Percentiles rank a stretch among this genome's conserved stretches.
Conservation (phyloP, 768 basidiomycete genomes). For the Termitomyces sp. region DNA sequence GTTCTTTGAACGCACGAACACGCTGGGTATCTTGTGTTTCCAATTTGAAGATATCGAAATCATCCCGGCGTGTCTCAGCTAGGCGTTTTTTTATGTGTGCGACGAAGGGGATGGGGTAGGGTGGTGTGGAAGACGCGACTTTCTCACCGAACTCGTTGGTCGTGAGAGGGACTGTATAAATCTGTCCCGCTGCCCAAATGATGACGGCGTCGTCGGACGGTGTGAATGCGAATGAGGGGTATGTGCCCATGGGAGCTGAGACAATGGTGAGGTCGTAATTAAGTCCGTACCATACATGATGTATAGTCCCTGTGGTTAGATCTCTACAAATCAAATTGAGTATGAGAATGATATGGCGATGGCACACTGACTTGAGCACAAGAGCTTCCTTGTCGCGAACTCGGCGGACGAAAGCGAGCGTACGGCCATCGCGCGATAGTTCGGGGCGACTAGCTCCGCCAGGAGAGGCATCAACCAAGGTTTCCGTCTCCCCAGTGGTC, state of each 20-base stretch:
- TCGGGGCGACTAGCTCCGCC: conserved; percentile 77
- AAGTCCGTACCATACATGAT: conserved; percentile 66
- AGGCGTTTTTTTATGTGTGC: conserved; percentile 65
- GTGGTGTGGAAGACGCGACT: conserved; percentile 35
- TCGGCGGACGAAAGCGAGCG: conserved; percentile 72
- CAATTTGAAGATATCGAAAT: conserved; percentile 46
- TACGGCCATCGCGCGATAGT: conserved; percentile 64
- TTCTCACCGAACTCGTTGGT: conserved; percentile 55
- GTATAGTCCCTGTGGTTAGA: conserved; percentile 61
- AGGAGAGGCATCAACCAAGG: conserved; percentile 54
- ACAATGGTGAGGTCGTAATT: conserved; percentile 63
- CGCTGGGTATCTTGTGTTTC: conserved; percentile 57
- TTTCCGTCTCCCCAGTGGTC: conserved; percentile 50
- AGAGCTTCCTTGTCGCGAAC: conserved; percentile 72
- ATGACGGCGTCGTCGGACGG: conserved; percentile 58
- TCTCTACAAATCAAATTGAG: conserved; percentile 41
- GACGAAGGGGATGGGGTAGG: conserved; percentile 53
- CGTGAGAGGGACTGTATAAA: conserved; percentile 58
- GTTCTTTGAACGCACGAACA: conserved; percentile 60
- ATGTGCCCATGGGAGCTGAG: conserved; percentile 78
- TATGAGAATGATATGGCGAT: not conserved
- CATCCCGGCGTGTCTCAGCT: conserved; percentile 57
- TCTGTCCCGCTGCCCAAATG: conserved; percentile 75
- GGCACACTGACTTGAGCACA: conserved; percentile 59
- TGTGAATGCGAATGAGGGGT: conserved; percentile 72